Evolutionary conservation across 2,329 filamentous ascomycete genomes (phyloP).

Genomic region (Calonectria pseudoturangicola): DNA sequence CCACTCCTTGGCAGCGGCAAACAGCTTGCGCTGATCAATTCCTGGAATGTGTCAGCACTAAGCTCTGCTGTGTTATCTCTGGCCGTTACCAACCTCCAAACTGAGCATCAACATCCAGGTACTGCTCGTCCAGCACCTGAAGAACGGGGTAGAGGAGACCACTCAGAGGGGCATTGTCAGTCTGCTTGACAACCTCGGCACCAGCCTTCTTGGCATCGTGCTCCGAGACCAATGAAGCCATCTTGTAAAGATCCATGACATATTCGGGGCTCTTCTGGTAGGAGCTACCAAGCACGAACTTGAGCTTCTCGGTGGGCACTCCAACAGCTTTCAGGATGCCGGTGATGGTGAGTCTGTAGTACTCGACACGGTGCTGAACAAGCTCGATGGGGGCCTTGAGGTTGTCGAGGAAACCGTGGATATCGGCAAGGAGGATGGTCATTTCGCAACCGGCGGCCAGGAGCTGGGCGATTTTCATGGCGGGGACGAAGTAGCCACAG

Average conservation of each 20-base stretch:
- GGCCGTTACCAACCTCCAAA: constrained; percentile 78
- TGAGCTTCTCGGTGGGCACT: constrained; percentile 85
- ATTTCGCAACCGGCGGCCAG: constrained; percentile 89
- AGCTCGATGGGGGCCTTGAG: constrained; percentile 92
- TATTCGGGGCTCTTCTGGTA: constrained; percentile 87
- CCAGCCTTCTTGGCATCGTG: constrained; percentile 93
- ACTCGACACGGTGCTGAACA: constrained; percentile 86
- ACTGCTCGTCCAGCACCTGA: constrained; percentile 93
- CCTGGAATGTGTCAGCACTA: constrained; percentile 49
- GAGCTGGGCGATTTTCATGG: constrained; percentile 92
- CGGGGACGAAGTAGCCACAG: constrained; percentile 91
- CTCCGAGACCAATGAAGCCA: constrained; percentile 82
- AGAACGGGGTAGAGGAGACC: constrained; percentile 70
- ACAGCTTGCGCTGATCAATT: constrained; percentile 92
- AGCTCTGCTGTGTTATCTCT: background rate
- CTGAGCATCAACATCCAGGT: constrained; percentile 91
- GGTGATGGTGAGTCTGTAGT: constrained; percentile 87
- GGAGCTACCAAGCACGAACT: constrained; percentile 88
- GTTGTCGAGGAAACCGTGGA: constrained; percentile 87
- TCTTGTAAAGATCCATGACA: constrained; percentile 90
- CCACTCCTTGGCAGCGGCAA: constrained; percentile 88
- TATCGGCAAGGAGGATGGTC: constrained; percentile 84
- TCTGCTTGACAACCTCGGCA: constrained; percentile 95
- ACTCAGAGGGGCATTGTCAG: constrained; percentile 81
- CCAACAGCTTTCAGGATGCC: constrained; percentile 85